Conservation (phyloP, 1,284 basidiomycete species). For the Cutaneotrichosporon sp. region DNA sequence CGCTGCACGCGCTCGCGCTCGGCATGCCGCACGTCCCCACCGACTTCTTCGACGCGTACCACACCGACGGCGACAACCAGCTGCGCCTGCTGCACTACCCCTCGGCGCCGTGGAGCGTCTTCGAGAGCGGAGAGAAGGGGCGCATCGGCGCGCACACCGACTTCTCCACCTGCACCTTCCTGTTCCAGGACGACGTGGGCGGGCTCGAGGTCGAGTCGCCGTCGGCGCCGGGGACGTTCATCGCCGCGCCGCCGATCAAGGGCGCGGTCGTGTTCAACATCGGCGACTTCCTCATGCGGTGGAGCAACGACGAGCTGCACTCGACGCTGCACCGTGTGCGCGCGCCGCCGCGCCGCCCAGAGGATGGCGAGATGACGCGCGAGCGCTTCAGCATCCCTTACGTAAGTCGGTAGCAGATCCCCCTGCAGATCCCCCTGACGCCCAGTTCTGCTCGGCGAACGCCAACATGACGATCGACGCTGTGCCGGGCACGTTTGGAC, state of each 20-base stretch:
- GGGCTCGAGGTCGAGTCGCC: constrained; percentile 66
- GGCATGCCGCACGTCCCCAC: constrained; percentile 54
- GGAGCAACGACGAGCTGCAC: constrained; percentile 64
- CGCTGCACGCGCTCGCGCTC: constrained; percentile 60
- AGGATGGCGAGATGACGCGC: constrained; percentile 53
- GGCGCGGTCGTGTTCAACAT: constrained; percentile 64
- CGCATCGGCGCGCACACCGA: constrained; percentile 64
- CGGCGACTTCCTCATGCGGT: constrained; percentile 64
- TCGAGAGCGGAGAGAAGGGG: constrained; percentile 56
- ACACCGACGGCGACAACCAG: constrained; percentile 60
- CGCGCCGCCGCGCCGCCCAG: constrained; percentile 52
- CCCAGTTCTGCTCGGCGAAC: constrained; percentile 58
- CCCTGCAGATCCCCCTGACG: too few relatives aligned
- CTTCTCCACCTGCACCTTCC: constrained; percentile 62
- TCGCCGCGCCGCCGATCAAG: constrained; percentile 58
- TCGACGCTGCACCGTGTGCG: constrained; percentile 65
- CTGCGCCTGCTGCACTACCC: constrained; percentile 61
- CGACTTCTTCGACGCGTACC: constrained; percentile 37
- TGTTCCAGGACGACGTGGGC: constrained; percentile 64
- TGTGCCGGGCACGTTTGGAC: constrained; percentile 60
- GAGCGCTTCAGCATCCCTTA: constrained; percentile 64
- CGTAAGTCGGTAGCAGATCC: constrained; percentile 48
- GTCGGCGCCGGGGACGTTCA: constrained; percentile 56
- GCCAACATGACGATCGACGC: constrained; percentile 57
- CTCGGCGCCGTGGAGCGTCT: constrained; percentile 34